Evolutionary conservation across 176 grass and related monocot genomes (phyloP), one percentile per base, ranked within the genome.

Genomic region (Saccharum officinarum): DNA sequence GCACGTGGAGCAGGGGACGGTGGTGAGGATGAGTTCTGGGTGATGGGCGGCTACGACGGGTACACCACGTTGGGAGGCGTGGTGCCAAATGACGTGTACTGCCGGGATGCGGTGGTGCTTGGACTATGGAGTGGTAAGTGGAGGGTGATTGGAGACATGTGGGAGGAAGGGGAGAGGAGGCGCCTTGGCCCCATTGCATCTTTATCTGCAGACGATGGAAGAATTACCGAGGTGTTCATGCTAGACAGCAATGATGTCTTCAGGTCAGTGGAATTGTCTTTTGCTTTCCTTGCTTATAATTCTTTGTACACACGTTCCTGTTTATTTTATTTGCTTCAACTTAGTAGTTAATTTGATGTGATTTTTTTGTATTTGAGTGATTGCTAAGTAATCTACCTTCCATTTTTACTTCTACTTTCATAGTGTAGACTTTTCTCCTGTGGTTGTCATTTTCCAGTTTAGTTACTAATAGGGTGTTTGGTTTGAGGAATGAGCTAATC

Each of bases 21-120:
- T 34, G 49, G 85, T 61, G 94, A 94, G 73, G 89, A 95, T 40
- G 95, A 95, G 60, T 93, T 98, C 78, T 98, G 95, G 95, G 95
- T 98, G 80, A 98, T 98, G 92, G 95, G 95, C 30, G 95, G 95
- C 12, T 98, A 95, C 23, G 92, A 88, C 9, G 84, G 88, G 22
- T 95, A 95, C 44, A 79, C 69, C 37, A 86, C 92, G 6, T 44
- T 98, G 41, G 86, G 88, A 34, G 92, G 95, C 40, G 87, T 98
- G 60, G 95, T 98, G 74, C 92, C 95, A 4, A 87, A 86, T 20
- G 87, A 95, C 57, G 62, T 93, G 22, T 93, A 93, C 87, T 91
- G 88, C 76, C 88, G 83, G 82, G 87, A 98, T 4, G 95, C 95
- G 5, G 89, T 95, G 76, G 95, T 88, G 30, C 80, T 95, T 1